Conservation (phyloP, 2,329 filamentous ascomycete genomes). For the Neopestalotiopsis sp. region DNA sequence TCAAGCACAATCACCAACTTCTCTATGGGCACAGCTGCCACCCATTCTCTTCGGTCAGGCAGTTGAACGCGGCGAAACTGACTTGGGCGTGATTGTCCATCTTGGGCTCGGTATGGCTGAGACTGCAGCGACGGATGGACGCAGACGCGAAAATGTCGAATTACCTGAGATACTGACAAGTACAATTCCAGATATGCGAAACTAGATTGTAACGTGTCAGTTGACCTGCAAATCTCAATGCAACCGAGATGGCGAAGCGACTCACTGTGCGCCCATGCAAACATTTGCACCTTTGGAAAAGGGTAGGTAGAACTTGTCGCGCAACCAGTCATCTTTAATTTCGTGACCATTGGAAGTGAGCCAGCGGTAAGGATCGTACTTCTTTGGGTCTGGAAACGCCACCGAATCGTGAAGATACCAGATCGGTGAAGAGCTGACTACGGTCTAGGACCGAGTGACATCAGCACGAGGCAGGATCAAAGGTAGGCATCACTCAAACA, state of each 20-base stretch:
- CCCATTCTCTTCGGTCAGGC: background rate
- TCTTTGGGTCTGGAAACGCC: constrained; percentile 1
- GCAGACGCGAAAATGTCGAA: background rate
- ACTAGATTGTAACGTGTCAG: background rate
- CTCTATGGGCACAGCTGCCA: background rate
- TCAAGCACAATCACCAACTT: background rate
- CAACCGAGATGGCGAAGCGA: background rate
- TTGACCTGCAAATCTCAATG: background rate
- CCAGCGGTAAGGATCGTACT: constrained; percentile 11
- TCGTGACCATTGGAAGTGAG: background rate
- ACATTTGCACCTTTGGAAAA: constrained; percentile 8
- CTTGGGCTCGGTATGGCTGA: background rate
- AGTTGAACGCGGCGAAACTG: background rate
- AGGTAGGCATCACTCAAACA: background rate
- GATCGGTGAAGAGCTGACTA: constrained; percentile 10
- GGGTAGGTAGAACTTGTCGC: constrained; percentile 3
- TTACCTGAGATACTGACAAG: background rate
- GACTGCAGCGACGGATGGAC: constrained; percentile 10
- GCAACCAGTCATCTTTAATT: background rate
- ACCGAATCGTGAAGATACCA: background rate
- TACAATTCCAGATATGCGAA: constrained; percentile 14
- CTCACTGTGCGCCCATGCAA: constrained; percentile 12
- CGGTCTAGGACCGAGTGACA: background rate
- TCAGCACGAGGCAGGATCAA: background rate
- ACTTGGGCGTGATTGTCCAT: background rate